phyloP scores from a whole-genome alignment of 2,329 filamentous ascomycete genomes.

The Davidsoniella eucalypti region DNA sequence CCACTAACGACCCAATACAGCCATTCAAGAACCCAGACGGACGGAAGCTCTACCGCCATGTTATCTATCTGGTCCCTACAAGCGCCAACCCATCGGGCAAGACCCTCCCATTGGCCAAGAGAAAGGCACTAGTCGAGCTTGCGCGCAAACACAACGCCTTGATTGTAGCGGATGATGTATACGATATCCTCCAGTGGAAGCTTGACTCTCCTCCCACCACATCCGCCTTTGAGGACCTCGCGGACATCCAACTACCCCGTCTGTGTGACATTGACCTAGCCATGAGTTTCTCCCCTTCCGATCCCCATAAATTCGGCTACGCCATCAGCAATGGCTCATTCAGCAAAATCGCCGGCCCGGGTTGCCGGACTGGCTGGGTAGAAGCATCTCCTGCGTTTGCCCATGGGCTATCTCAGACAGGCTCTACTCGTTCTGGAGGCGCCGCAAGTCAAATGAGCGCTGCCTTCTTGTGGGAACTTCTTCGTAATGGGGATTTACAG shows the following conservation, averaged over 20 bases:
- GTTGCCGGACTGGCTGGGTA: constrained; percentile 73
- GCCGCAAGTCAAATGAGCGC: constrained; percentile 39
- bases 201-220: constrained; percentile 16
- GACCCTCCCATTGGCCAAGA: constrained; percentile 55
- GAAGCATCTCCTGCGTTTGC: constrained; percentile 47
- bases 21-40: constrained; percentile 38
- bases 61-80: constrained; percentile 79
- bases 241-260: constrained; percentile 46
- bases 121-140: constrained; percentile 54
- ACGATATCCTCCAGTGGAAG: constrained; percentile 79
- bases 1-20: constrained; percentile 16
- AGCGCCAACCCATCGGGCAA: constrained; percentile 79
- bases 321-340: constrained; percentile 77
- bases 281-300: constrained; percentile 35
- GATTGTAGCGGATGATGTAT: constrained; percentile 82
- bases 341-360: constrained; percentile 72
- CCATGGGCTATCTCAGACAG: constrained; percentile 35
- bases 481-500: constrained; percentile 28
- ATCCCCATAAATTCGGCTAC: constrained; percentile 50
- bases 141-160: constrained; percentile 68
- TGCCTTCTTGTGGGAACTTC: constrained; percentile 31
- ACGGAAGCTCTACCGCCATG: constrained; percentile 67
- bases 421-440: constrained; percentile 38
- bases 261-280: constrained; percentile 63
- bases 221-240: constrained; percentile 11